phyloP scores from a whole-genome alignment of 306 rosid species.

The Arachis hypogaea region DNA sequence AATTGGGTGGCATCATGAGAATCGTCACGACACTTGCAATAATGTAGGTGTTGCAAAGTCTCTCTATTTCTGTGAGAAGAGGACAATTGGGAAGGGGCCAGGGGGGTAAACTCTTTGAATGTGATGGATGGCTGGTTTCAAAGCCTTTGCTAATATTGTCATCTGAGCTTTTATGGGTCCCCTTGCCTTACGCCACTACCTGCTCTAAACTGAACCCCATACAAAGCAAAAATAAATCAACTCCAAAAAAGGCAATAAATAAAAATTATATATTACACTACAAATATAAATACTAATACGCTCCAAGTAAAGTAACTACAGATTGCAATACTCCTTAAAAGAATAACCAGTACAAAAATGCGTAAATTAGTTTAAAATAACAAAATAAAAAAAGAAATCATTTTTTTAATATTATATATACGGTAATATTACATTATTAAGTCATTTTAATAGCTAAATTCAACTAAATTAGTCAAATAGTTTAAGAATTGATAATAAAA shows the following conservation, averaged over 20 bases:
- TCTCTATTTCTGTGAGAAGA: not conserved
- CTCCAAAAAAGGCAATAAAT: not conserved
- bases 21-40: slow-evolving; percentile 27
- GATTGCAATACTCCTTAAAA: too few species aligned
- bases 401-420: too few species aligned
- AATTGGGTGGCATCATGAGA: slow-evolving; percentile 17
- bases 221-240: not conserved
- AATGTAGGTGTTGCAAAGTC: slow-evolving; percentile 24
- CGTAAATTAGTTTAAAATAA: too few species aligned
- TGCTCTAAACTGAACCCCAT: not conserved
- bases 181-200: slow-evolving; percentile 15
- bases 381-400: too few species aligned
- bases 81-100: slow-evolving; percentile 26
- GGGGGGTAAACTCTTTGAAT: not conserved
- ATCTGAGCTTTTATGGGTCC: slow-evolving; percentile 31
- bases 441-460: too few species aligned
- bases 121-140: slow-evolving; percentile 33
- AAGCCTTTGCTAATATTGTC: slow-evolving; percentile 21
- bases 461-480: too few species aligned
- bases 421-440: too few species aligned
- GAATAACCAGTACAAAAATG: too few species aligned
- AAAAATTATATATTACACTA: not conserved
- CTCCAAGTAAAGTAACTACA: too few species aligned
- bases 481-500: too few species aligned
- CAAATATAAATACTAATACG: too few species aligned